Conservation (phyloP, 495 filamentous ascomycete species). For the Pyrenula massariospora region DNA sequence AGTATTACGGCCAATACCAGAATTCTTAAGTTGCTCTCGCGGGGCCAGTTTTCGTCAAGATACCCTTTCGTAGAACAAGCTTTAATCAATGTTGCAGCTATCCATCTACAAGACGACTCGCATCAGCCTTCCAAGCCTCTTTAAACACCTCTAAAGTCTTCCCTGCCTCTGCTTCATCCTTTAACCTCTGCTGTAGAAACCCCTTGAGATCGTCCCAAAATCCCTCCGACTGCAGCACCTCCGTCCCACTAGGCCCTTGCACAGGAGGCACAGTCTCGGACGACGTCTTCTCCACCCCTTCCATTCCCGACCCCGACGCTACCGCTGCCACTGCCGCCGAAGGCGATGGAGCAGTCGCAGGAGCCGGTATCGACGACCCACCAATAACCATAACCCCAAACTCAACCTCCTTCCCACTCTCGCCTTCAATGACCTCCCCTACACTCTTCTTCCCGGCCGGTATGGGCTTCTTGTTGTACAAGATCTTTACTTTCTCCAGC, state of each 20-base stretch:
- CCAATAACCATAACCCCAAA: slow-evolving; percentile 83
- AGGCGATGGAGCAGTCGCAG: slow-evolving; percentile 13
- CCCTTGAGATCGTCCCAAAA: slow-evolving; percentile 86
- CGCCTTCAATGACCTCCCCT: slow-evolving; percentile 45
- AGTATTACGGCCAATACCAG: no score
- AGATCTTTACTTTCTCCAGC: slow-evolving; percentile 65
- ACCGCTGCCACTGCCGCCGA: slow-evolving; percentile 18
- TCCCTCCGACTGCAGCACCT: slow-evolving; percentile 52
- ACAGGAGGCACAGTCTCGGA: slow-evolving; percentile 21
- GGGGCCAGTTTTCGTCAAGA: no score
- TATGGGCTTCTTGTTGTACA: slow-evolving; percentile 74
- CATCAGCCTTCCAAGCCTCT: slow-evolving; percentile 45
- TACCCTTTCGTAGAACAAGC: no score
- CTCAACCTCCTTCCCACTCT: slow-evolving; percentile 41
- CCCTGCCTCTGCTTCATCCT: slow-evolving; percentile 56
- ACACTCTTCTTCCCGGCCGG: slow-evolving; percentile 53
- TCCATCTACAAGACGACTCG: no score
- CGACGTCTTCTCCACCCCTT: slow-evolving; percentile 10
- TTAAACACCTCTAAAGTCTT: slow-evolving; percentile 56
- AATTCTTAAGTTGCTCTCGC: no score
- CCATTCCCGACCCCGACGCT: slow-evolving; percentile 6
- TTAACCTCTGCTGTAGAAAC: slow-evolving; percentile 66
- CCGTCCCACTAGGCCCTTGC: slow-evolving; percentile 42
- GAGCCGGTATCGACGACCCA: slow-evolving; percentile 30
- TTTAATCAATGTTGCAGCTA: no score